Evolutionary conservation across 176 grass and related monocot genomes (phyloP).

Genomic region (Neostapfia colusana): DNA sequence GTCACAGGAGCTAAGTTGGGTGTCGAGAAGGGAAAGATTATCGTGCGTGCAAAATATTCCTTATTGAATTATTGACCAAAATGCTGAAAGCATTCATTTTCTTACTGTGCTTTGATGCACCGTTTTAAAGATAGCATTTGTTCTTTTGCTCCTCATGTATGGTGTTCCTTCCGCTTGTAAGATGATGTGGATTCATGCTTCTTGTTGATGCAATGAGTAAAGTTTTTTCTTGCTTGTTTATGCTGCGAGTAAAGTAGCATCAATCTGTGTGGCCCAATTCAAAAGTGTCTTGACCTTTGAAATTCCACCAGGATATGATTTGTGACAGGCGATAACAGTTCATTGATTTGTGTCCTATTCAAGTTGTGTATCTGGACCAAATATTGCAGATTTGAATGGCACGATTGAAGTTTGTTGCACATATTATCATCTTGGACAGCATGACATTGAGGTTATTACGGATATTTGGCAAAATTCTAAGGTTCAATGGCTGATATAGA

Average conservation of each 20-base stretch:
- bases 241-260: constrained; percentile 38
- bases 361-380: not conserved
- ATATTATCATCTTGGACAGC: not conserved
- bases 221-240: constrained; percentile 21
- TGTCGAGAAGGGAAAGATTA: constrained; percentile 86
- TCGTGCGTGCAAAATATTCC: constrained; percentile 93
- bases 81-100: constrained; percentile 58
- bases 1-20: constrained; percentile 96
- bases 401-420: not conserved
- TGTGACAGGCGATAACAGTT: not conserved
- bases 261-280: constrained; percentile 34
- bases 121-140: constrained; percentile 51
- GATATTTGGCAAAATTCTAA: not conserved
- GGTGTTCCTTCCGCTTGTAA: constrained; percentile 40
- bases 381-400: not conserved
- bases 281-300: constrained; percentile 17
- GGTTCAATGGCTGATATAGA: not conserved
- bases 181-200: constrained; percentile 54
- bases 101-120: constrained; percentile 52
- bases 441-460: not conserved
- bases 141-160: constrained; percentile 57
- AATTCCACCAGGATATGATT: not conserved
- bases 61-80: constrained; percentile 94
- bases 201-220: constrained; percentile 21
- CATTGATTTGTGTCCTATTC: not conserved